Conservation (phyloP, 176 grass and related monocot species). For the Cenchrus americanus region DNA sequence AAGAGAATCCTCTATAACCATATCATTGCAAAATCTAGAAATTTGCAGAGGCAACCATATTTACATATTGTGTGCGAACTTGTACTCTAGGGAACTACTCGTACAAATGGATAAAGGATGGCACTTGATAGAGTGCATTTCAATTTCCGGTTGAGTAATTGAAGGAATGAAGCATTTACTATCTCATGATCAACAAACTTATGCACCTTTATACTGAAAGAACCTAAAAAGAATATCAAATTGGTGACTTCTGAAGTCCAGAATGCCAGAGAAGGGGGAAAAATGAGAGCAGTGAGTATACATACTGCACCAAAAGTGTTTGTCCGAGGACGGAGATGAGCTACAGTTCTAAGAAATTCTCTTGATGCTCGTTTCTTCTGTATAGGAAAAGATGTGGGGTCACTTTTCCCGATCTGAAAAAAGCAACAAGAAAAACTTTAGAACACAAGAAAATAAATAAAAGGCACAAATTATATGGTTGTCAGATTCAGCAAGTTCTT, state of each 20-base stretch:
- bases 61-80: constrained; percentile 14
- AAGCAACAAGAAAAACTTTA: constrained; percentile 37
- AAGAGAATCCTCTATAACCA: background rate
- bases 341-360: constrained; percentile 92
- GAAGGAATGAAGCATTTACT: constrained; percentile 12
- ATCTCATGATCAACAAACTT: constrained; percentile 2
- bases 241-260: background rate
- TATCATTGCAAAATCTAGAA: constrained; percentile 5
- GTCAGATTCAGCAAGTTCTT: background rate
- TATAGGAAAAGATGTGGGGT: constrained; percentile 86
- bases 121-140: background rate
- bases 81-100: background rate
- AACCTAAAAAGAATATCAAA: constrained; percentile 18
- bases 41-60: constrained; percentile 8
- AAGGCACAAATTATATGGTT: background rate
- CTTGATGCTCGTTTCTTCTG: constrained; percentile 91
- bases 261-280: background rate
- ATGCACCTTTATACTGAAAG: constrained; percentile 17
- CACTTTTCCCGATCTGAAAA: constrained; percentile 93
- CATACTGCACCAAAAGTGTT: constrained; percentile 97
- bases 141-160: background rate
- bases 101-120: constrained; percentile 3
- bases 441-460: constrained; percentile 1
- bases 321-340: constrained; percentile 97
- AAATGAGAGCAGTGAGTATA: constrained; percentile 12